Percentiles rank a stretch among this genome's conserved stretches.
These are phyloP conservation scores for Mucor lusitanicus DNA, from an alignment of 371 early-diverging fungal species.

Conservation along the genomic window DNA sequence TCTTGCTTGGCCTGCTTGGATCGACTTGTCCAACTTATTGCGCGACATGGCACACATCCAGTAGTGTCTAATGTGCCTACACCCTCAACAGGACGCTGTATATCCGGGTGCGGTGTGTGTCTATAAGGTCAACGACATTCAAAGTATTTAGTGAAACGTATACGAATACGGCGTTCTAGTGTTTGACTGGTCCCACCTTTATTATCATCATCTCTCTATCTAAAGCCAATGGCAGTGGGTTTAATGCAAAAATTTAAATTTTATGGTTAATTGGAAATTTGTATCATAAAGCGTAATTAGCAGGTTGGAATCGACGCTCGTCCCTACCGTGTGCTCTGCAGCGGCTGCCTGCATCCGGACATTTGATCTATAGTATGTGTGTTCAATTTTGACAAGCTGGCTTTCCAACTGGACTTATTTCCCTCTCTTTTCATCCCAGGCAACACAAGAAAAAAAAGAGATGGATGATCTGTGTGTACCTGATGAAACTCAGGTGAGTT, in stretches of 20 bases:
- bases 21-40: not conserved
- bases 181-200: conserved; percentile 11
- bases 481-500: not conserved
- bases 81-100: not conserved
- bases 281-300: not conserved
- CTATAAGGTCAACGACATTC: not conserved
- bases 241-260: conserved; percentile 11
- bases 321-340: no score
- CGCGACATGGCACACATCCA: not conserved
- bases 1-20: not conserved
- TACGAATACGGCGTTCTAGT: not conserved
- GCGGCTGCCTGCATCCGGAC: no score
- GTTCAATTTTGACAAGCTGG: conserved; percentile 1
- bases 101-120: conserved; percentile 1
- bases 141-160: not conserved
- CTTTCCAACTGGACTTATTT: not conserved
- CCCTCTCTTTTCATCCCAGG: not conserved
- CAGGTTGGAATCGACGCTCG: not conserved
- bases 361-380: not conserved
- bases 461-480: conserved; percentile 3
- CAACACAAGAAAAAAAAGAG: not conserved
- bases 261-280: not conserved
- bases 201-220: not conserved
- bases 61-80: not conserved
- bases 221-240: not conserved